These are phyloP conservation scores for Camelina sativa DNA, from an alignment of 345 rosid species.

Conservation along the genomic window DNA sequence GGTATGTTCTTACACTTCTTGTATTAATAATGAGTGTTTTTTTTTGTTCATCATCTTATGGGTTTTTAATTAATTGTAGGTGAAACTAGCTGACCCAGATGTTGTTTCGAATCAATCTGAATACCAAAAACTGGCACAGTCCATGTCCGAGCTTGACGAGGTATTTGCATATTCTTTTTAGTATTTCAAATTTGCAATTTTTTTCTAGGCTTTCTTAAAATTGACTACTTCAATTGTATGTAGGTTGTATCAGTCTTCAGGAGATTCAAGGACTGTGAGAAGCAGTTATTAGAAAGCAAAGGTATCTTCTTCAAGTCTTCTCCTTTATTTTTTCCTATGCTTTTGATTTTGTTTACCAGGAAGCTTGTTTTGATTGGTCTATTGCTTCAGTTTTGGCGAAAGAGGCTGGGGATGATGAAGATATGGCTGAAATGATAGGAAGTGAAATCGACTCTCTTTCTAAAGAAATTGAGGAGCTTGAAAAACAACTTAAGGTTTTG, in stretches of 20 bases:
- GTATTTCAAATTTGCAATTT: slow-evolving; percentile 11
- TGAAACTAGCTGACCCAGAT: slow-evolving; percentile 91
- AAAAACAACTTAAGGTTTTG: slow-evolving; percentile 82
- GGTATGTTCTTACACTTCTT: slow-evolving; percentile 47
- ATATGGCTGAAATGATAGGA: slow-evolving; percentile 94
- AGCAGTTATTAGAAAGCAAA: slow-evolving; percentile 76
- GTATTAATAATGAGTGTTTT: background rate
- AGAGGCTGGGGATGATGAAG: slow-evolving; percentile 78
- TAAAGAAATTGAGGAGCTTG: slow-evolving; percentile 66
- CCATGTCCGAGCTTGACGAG: slow-evolving; percentile 87
- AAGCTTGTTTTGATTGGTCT: slow-evolving; percentile 3
- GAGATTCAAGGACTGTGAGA: slow-evolving; percentile 85
- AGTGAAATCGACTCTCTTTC: slow-evolving; percentile 73
- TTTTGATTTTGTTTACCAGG: background rate
- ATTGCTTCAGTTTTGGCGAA: slow-evolving; percentile 64
- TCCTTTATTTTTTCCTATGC: background rate
- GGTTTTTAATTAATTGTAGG: slow-evolving; percentile 48
- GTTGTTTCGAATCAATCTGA: slow-evolving; percentile 77
- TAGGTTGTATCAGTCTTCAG: slow-evolving; percentile 77
- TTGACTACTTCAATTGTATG: slow-evolving; percentile 31
- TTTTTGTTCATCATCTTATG: background rate
- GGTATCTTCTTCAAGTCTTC: slow-evolving; percentile 49
- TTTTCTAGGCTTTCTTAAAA: background rate
- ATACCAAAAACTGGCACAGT: slow-evolving; percentile 88
- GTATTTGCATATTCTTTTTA: slow-evolving; percentile 41